phyloP scores from a whole-genome alignment of 345 rosid genomes.

The Camelina laxa region DNA sequence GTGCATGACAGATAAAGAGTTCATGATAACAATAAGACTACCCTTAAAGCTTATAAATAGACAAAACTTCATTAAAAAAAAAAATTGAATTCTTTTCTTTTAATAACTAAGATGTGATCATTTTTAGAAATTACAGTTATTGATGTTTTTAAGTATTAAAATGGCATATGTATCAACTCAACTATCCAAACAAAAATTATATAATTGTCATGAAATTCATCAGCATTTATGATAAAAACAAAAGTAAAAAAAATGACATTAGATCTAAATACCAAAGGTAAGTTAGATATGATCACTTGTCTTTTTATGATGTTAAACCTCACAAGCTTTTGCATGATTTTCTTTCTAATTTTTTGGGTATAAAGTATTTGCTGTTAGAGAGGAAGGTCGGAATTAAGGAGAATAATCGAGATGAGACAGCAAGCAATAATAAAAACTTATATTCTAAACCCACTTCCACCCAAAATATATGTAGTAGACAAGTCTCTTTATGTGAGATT shows the following conservation, averaged over 20 bases:
- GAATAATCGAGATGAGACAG: slow-evolving; percentile 39
- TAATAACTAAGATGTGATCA: neutral
- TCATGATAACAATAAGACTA: neutral
- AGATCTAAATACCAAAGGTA: neutral
- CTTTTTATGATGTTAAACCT: neutral
- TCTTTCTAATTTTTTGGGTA: neutral
- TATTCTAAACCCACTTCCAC: slow-evolving; percentile 46
- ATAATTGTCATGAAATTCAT: neutral
- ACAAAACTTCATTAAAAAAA: neutral
- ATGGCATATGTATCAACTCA: neutral
- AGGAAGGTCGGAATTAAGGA: slow-evolving; percentile 32
- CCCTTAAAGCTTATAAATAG: neutral
- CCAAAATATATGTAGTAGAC: slow-evolving; percentile 27
- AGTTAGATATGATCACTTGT: neutral
- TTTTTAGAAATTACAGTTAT: neutral
- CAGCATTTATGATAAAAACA: neutral
- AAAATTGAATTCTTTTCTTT: neutral
- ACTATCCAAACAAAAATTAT: neutral
- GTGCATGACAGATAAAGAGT: neutral
- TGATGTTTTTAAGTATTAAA: neutral
- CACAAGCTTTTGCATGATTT: neutral
- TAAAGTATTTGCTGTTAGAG: neutral
- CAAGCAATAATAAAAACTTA: slow-evolving; percentile 39
- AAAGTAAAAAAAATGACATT: neutral
- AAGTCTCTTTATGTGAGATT: slow-evolving; percentile 35